Evolutionary conservation across 148 eudicot species (phyloP).

Genomic region (Heliosperma pusillum): DNA sequence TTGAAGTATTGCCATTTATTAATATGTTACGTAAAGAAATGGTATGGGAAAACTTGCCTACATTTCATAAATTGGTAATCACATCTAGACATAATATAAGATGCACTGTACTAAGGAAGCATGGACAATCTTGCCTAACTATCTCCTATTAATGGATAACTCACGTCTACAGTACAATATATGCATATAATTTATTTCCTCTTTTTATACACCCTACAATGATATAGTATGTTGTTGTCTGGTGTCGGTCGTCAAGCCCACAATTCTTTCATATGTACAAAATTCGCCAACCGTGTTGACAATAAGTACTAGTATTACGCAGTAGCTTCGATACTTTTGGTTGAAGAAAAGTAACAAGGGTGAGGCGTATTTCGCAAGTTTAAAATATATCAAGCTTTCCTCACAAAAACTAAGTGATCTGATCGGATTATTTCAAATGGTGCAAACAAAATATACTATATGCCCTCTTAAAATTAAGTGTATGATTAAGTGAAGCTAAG

Average conservation of each 20-base stretch:
- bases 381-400: no score
- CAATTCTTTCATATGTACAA: conserved; percentile 19
- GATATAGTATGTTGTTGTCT: background rate
- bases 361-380: no score
- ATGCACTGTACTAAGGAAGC: conserved; percentile 21
- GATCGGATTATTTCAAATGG: no score
- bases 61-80: background rate
- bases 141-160: background rate
- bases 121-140: conserved; percentile 14
- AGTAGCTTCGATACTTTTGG: background rate
- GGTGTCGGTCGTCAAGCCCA: conserved; percentile 37
- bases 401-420: no score
- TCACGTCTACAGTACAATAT: background rate
- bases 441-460: background rate
- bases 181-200: background rate
- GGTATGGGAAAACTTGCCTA: background rate
- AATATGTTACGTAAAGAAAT: background rate
- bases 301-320: no score
- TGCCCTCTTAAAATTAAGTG: no score
- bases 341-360: background rate
- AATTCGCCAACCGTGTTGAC: conserved; percentile 18
- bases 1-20: background rate
- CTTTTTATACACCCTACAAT: background rate
- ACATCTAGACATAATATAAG: background rate
- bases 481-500: background rate